Evolutionary conservation across 2,329 filamentous ascomycete genomes (phyloP), one percentile per base, ranked within the genome.

Genomic region (Dactylella cylindrospora): DNA sequence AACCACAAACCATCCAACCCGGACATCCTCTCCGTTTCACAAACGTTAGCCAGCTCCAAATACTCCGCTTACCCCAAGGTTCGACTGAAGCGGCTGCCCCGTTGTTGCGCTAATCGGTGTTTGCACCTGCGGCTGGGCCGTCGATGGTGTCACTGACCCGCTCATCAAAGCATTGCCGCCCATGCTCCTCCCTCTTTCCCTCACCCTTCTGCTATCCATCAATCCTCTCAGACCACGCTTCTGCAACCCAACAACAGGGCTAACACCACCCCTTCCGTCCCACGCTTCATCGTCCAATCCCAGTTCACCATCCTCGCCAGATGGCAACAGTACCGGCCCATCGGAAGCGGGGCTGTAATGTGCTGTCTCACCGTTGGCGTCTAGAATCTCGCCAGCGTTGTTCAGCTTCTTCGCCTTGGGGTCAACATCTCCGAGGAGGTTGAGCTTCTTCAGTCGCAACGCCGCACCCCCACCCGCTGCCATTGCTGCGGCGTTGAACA

Each of bases 401-500:
- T 49, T 52, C 5, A 8, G 10, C 32, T 53, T 61, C 47, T 61
- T 61, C 8, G 49, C 12, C 29, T 61, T 61, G 7, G 39, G 29
- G 1, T 41, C 17, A 3, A 47, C 40, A 51, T 72, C 68, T 6
- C 65, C 70, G 13, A 75, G 70, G 54, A 82, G 83, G 68, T 83
- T 83, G 23, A 83, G 73, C 1, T 76, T 77, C 29, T 79, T 75
- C 69, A 69, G 82, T 88, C 47, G 86, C 84, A 22, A 91, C 88
- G 40, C 88, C 87, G 40, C 90, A 0, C 93, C 93, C 20, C 93
- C 90, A 8, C 93, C 93, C 1, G 93, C 93, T 0, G 90, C 93
- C 93, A 97, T 97, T 47, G 93, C 93, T 0, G 91, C 93, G 0
- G 93, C 93, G 67, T 98, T 98, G 77, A 98, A 98, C 0, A 98